A percentile compares a stretch with the other conserved stretches of the same genome.
These are phyloP conservation scores for Leishmania guyanensis DNA, from an alignment of 208 protist genomes.

Conservation along the genomic window DNA sequence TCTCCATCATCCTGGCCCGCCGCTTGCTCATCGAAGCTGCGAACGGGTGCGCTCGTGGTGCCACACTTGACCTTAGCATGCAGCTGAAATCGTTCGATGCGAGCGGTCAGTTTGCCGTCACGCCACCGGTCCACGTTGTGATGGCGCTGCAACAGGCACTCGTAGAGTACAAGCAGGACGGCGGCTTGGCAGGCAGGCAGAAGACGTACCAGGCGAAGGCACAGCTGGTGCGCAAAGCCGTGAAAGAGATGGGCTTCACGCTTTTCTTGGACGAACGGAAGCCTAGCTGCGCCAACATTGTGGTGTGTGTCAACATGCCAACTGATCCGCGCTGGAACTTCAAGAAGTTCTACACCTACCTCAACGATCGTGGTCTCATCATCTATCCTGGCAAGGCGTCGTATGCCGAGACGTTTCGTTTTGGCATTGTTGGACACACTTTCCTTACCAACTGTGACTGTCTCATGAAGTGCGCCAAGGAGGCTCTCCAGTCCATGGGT, in stretches of 20 bases:
- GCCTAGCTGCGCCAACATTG: constrained; percentile 74
- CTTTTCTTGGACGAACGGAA: constrained; percentile 65
- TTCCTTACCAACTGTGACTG: constrained; percentile 43
- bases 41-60: constrained; percentile 60
- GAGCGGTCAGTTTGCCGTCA: constrained; percentile 78
- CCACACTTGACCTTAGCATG: constrained; percentile 70
- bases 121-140: constrained; percentile 82
- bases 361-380: constrained; percentile 73
- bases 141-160: constrained; percentile 82
- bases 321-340: constrained; percentile 82
- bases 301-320: constrained; percentile 85
- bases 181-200: constrained; percentile 53
- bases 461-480: constrained; percentile 55
- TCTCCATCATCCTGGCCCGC: constrained; percentile 70
- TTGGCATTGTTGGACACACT: constrained; percentile 86
- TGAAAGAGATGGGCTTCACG: constrained; percentile 74
- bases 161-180: constrained; percentile 72
- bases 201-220: constrained; percentile 64
- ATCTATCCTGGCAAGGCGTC: constrained; percentile 90
- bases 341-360: constrained; percentile 80
- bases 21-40: constrained; percentile 41
- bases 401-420: constrained; percentile 84
- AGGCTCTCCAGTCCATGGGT: constrained; percentile 62
- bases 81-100: constrained; percentile 71
- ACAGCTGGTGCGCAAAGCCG: constrained; percentile 50